Base-by-base conservation (phyloP, 2,329 filamentous ascomycete species). In the Talaromyces sp. region DNA sequence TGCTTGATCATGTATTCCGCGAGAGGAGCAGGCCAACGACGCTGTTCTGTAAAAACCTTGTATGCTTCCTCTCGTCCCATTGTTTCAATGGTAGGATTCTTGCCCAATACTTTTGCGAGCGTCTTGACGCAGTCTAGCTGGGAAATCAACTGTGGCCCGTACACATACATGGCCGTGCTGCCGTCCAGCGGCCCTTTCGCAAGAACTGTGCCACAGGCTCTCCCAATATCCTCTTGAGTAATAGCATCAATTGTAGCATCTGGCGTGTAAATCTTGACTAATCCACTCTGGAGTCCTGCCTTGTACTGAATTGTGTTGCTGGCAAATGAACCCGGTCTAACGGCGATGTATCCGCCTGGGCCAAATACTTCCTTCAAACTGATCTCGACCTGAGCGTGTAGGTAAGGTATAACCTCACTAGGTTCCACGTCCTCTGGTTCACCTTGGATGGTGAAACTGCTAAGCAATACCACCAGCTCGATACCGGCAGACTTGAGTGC, bases 401-500 rank as follows among this genome's bases (percentile, higher is more conserved):
- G 19, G 45, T 17, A 49, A 1, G 45, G 45, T 49, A 49, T 27
- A 7, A 49, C 45, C 22, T 49, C 45, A 25, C 45, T 49, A 5
- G 45, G 22, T 27, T 27, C 11, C 45, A 49, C 45, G 4, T 49
- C 45, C 45, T 49, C 45, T 25, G 22, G 22, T 27, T 49, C 45
- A 49, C 45, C 19, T 49, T 25, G 22, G 5, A 49, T 49, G 13
- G 45, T 49, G 19, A 49, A 49, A 22, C 45, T 49, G 74, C 79
- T 82, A 22, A 84, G 73, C n/a, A 85, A 76, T 15, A 82, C 79
- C 5, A 84, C 76, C 38, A 75, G 78, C 11, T 81, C 76, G 38
- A 84, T 74, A 0, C 83, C 83, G 1, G 75, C 76, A 17, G 71
- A 69, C 67, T 81, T 82, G 60, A 86, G 73, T 0, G 83, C 80